A percentile compares a stretch with the other conserved stretches of the same genome.
These are phyloP conservation scores for Trichoderma oligosporum DNA, from an alignment of 2,329 filamentous ascomycete species.

Conservation along the genomic window DNA sequence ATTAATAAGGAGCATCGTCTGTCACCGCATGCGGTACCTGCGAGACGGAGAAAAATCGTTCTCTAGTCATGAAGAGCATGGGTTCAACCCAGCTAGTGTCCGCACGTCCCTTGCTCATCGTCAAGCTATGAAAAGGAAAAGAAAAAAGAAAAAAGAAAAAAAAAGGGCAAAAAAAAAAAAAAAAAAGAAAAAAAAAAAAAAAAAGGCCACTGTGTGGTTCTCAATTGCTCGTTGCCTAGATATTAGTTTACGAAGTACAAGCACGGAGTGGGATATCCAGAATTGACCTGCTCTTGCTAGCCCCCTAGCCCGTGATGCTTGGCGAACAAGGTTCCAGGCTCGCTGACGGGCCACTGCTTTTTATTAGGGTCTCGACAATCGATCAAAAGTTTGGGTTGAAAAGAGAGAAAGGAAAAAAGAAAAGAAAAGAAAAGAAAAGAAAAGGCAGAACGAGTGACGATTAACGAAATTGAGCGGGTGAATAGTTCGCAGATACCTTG, in stretches of 20 bases:
- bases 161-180: no score
- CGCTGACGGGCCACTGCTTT: conserved; percentile 7
- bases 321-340: conserved; percentile 3
- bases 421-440: no score
- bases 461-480: no score
- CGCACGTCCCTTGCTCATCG: conserved; percentile 5
- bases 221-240: neutral
- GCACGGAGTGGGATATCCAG: no score
- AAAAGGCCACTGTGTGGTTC: conserved; percentile 11
- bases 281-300: neutral
- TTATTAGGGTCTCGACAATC: conserved; percentile 16
- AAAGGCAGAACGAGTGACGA: conserved; percentile 1
- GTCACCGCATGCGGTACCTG: neutral
- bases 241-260: no score
- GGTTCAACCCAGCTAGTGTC: conserved; percentile 2
- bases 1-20: neutral
- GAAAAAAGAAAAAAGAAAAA: no score
- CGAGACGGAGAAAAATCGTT: conserved; percentile 13
- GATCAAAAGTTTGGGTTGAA: conserved; percentile 6
- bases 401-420: neutral
- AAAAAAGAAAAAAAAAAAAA: no score
- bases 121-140: no score
- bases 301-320: neutral
- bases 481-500: no score
- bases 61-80: neutral